Base-by-base conservation (phyloP, 345 rosid genomes). In the Sisymbrium irio region DNA sequence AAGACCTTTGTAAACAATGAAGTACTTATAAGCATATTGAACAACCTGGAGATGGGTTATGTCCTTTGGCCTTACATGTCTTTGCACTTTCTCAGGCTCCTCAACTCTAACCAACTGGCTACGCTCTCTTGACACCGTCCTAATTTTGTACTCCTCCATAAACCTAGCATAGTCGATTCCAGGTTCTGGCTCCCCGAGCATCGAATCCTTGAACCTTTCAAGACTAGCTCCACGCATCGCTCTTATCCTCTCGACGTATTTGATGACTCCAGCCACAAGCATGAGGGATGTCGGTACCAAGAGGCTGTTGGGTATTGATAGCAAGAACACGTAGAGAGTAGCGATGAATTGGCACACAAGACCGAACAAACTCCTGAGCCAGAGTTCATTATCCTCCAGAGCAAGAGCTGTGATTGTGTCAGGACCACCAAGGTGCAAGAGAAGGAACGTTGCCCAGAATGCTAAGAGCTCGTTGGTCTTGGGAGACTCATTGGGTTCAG, bases 401-500 rank as follows among this genome's bases (percentile, higher is more conserved):
- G 82, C 55, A 41, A 75, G 66, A n/a, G 85, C 71, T 1, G 83
- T 75, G 53, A 77, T 67, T 2, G 73, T 74, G 42, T 80, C 79
- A 4, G 80, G 80, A 6, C 83, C 80, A n/a, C 83, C 83, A 19
- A 76, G 74, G 71, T 80, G 83, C 56, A 80, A 62, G 44, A 76
- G 67, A 1, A 75, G 57, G 10, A 80, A 80, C 0, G 62, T 62
- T 10, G 74, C 61, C 80, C 83, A 66, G 17, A 76, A 76, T 0
- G 78, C 72, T 19, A 51, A 25, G 30, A 30, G 59, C 33, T 62
- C 42, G 13, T 17, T 50, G 3, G 18, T 64, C 32, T 64, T 19
- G 3, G 66, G 36, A 0, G 55, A 6, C 47, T 32, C 53, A 30
- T 44, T 20, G 0, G 59, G 60, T 14, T 59, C 53, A n/a, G 55